Percentiles rank a stretch among this genome's conserved stretches.
These are phyloP conservation scores for Globisporangium nagaii DNA, from an alignment of 352 stramenopile genomes.

Conservation along the genomic window DNA sequence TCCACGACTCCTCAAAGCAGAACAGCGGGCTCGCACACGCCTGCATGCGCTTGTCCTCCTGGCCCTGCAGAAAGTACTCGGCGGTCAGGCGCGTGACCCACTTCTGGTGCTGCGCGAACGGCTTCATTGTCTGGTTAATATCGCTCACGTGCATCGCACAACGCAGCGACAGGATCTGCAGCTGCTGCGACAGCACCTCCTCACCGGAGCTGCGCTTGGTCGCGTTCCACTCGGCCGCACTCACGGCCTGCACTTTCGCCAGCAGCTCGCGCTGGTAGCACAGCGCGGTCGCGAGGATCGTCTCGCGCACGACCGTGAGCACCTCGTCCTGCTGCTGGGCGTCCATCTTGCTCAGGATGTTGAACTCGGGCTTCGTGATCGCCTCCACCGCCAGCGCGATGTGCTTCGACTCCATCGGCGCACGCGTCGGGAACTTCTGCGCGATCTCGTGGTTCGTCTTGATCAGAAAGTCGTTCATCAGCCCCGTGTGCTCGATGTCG, in stretches of 20 bases:
- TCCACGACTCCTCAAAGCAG: slow-evolving; percentile 53
- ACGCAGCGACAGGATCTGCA: slow-evolving; percentile 49
- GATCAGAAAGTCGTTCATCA: slow-evolving; percentile 77
- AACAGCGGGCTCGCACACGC: slow-evolving; percentile 35
- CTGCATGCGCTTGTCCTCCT: slow-evolving; percentile 45
- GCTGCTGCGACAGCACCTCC: slow-evolving; percentile 29
- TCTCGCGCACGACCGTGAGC: slow-evolving; percentile 49
- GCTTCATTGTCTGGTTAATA: slow-evolving; percentile 83
- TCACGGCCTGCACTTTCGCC: slow-evolving; percentile 34
- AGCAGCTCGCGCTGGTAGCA: slow-evolving; percentile 79
- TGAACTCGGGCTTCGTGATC: slow-evolving; percentile 37
- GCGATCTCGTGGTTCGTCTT: slow-evolving; percentile 70
- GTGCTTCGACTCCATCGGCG: slow-evolving; percentile 81
- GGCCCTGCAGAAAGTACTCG: slow-evolving; percentile 66
- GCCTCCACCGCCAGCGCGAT: slow-evolving; percentile 47
- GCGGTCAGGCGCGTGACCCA: slow-evolving; percentile 71
- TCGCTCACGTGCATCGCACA: slow-evolving; percentile 80
- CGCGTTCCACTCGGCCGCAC: slow-evolving; percentile 34
- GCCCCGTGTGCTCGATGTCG: slow-evolving; percentile 71
- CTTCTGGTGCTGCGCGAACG: slow-evolving; percentile 64
- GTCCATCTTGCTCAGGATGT: slow-evolving; percentile 53
- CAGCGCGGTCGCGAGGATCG: slow-evolving; percentile 68
- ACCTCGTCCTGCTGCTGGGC: slow-evolving; percentile 43
- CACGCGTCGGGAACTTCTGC: slow-evolving; percentile 42
- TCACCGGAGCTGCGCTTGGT: slow-evolving; percentile 14